Evolutionary conservation across 352 stramenopile genomes (phyloP).

Genomic region (Pythium volutum): DNA sequence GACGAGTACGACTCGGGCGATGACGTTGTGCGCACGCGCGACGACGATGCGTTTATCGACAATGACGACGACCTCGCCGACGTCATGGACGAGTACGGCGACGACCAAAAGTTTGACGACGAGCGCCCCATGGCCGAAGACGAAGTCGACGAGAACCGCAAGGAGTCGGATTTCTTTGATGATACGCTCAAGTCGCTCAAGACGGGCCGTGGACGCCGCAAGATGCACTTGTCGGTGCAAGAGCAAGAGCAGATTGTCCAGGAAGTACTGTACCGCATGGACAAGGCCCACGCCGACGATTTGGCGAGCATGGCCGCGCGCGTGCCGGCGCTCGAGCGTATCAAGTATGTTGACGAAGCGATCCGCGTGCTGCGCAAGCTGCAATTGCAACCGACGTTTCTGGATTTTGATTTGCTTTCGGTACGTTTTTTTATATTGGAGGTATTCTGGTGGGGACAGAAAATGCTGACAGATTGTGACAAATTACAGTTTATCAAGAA

Average conservation of each 20-base stretch:
- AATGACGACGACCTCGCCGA: constrained; percentile 82
- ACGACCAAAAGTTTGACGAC: constrained; percentile 79
- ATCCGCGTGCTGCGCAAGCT: constrained; percentile 74
- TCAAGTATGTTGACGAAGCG: constrained; percentile 81
- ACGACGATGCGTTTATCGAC: constrained; percentile 88
- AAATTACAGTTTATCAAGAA: constrained; percentile 79
- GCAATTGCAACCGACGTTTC: constrained; percentile 83
- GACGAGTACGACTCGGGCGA: constrained; percentile 88
- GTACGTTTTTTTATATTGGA: constrained; percentile 21
- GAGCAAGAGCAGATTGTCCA: constrained; percentile 86
- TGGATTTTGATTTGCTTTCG: constrained; percentile 86
- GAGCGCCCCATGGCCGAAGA: constrained; percentile 66
- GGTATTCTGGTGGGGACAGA: neutral
- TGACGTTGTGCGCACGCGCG: constrained; percentile 64
- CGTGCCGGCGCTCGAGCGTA: constrained; percentile 71
- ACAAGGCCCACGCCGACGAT: constrained; percentile 84
- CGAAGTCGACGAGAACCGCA: constrained; percentile 33
- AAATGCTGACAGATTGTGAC: constrained; percentile 1
- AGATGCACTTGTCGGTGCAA: constrained; percentile 79
- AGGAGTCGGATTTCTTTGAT: constrained; percentile 78
- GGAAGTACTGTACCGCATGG: constrained; percentile 87
- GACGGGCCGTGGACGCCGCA: constrained; percentile 60
- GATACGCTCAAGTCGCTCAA: constrained; percentile 83
- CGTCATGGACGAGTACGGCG: constrained; percentile 76
- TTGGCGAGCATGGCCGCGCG: constrained; percentile 54